Evolutionary conservation across 106 monocot species (phyloP).

Genomic region (Posidonia australis): DNA sequence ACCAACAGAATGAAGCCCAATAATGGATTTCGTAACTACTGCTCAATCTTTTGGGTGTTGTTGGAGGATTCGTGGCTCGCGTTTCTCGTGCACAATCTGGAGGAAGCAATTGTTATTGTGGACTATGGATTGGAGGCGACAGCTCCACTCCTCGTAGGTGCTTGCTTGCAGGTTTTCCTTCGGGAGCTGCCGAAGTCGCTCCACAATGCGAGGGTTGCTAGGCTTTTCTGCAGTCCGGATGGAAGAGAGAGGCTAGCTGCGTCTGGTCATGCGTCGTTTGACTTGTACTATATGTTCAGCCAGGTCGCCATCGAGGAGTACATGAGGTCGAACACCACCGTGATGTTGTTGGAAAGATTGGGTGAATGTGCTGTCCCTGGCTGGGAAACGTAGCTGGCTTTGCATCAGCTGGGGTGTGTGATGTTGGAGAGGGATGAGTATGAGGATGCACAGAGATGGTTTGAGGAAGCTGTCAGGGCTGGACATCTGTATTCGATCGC

Average conservation of each 20-base stretch:
- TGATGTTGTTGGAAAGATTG: slow-evolving; percentile 83
- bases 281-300: slow-evolving; percentile 72
- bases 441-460: slow-evolving; percentile 83
- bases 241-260: slow-evolving; percentile 44
- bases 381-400: slow-evolving; percentile 85
- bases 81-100: slow-evolving; percentile 27
- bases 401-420: slow-evolving; percentile 89
- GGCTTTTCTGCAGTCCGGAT: slow-evolving; percentile 53
- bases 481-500: slow-evolving; percentile 72
- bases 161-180: slow-evolving; percentile 87
- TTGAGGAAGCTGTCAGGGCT: slow-evolving; percentile 52
- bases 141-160: slow-evolving; percentile 53
- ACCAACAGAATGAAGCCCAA: no score
- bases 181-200: slow-evolving; percentile 62
- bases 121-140: slow-evolving; percentile 75
- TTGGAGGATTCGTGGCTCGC: slow-evolving; percentile 68
- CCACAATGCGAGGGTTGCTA: slow-evolving; percentile 34
- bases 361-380: slow-evolving; percentile 53
- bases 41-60: no score
- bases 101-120: slow-evolving; percentile 66
- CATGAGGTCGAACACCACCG: slow-evolving; percentile 67
- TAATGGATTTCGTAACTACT: no score
- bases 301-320: slow-evolving; percentile 91
- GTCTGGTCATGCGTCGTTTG: slow-evolving; percentile 70
- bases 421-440: slow-evolving; percentile 90